Evolutionary conservation across 78 protist genomes (phyloP).

Genomic region (Chrysochromulina tobinii): DNA sequence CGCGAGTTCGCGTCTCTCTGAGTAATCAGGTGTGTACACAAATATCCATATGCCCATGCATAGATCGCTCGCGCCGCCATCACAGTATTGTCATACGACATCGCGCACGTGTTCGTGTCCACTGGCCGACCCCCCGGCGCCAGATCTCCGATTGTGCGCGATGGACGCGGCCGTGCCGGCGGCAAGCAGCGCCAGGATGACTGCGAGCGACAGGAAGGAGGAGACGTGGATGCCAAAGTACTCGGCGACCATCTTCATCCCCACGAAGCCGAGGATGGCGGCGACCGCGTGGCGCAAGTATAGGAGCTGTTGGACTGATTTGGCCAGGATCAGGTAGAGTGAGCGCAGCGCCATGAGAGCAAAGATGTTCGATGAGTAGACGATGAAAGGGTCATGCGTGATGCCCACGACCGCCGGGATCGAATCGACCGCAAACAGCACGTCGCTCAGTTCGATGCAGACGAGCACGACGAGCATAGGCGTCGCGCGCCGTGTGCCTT

Average conservation of each 20-base stretch:
- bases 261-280: slow-evolving; percentile 13
- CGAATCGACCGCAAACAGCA: slow-evolving; percentile 10
- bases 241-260: not conserved
- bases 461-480: slow-evolving; percentile 16
- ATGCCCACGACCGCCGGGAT: slow-evolving; percentile 28
- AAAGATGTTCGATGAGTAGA: slow-evolving; percentile 6
- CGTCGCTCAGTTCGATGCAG: slow-evolving; percentile 12
- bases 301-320: not conserved
- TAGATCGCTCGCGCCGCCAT: no score
- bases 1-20: no score
- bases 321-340: not conserved
- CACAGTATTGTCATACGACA: no score
- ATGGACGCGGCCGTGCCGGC: not conserved
- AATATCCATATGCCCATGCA: no score
- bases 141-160: not conserved
- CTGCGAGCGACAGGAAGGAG: not conserved
- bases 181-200: not conserved
- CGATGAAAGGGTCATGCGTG: not conserved
- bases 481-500: not conserved
- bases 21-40: no score
- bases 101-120: no score
- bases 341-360: slow-evolving; percentile 2
- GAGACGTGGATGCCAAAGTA: not conserved
- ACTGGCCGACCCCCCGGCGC: no score
- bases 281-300: slow-evolving; percentile 3